Evolutionary conservation across 1,139 yeast genomes (phyloP), one percentile per base, ranked within the genome.

Genomic region (Diutina neorugosa): DNA sequence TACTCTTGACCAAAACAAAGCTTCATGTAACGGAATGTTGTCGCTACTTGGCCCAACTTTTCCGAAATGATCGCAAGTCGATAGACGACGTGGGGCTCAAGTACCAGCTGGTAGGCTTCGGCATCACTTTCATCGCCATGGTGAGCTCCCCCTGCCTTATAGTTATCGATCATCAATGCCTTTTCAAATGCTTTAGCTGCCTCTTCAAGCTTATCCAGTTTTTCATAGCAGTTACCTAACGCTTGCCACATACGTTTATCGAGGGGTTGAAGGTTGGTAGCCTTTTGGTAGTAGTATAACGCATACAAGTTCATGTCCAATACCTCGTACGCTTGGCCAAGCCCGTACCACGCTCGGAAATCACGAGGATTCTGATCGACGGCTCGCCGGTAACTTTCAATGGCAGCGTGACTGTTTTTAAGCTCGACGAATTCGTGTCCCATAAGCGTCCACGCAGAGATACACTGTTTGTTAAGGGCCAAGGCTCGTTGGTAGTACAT

Each of bases 161-260:
- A 11, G 8, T 18, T n/a, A 4, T 46, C 50, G 27, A 80, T 78
- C n/a, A 70, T 65, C 49, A 78, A 63, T 0, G 83, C 83, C 61
- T 78, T 79, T 58, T 78, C 80, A 59, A 80, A 80, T 6, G 82
- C 74, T 58, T 76, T 78, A 40, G 85, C 73, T 0, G 94, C 82
- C 58, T 86, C 91, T 23, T 75, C 76, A 37, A 70, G 70, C 56
- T 89, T 85, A 27, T 81, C 82, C 42, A 90, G 76, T 63, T 87
- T 86, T 59, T 89, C 95, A 66, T 84, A 90, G 66, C 98, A 89
- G 60, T 85, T 84, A 0, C 94, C 98, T 51, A 91, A 76, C 0
- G 98, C 98, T 59, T 84, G 89, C 99, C 98, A 94, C 91, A 93
- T 90, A 58, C 98, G 73, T 60, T 86, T 85, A 65, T 94, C 99